These are phyloP conservation scores for Fraxinus ornus DNA, from an alignment of 305 asterid species.

Conservation along the genomic window DNA sequence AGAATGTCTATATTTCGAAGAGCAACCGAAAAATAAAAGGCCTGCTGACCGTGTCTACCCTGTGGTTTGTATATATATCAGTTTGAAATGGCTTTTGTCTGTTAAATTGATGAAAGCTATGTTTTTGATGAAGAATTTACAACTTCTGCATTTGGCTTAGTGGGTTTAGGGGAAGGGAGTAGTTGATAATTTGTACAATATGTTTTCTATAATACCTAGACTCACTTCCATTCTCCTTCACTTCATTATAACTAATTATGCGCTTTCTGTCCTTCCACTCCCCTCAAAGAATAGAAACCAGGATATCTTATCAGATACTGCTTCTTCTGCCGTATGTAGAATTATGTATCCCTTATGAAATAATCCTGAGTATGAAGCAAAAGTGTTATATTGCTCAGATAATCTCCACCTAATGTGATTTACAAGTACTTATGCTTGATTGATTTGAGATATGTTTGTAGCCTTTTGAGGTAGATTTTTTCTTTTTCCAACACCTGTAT, in stretches of 20 bases:
- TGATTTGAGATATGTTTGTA: not conserved
- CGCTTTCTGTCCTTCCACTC: not conserved
- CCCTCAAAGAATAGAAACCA: not conserved
- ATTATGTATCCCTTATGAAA: not conserved
- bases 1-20: not conserved
- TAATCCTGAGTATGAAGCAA: not conserved
- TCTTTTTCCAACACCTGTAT: not conserved
- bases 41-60: not conserved
- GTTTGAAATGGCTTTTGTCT: not conserved
- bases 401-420: not conserved
- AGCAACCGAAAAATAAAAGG: not conserved
- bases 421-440: not conserved
- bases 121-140: slow-evolving; percentile 10
- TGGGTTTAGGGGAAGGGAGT: not conserved
- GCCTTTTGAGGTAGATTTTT: not conserved
- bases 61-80: not conserved
- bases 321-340: not conserved
- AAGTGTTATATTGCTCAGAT: not conserved
- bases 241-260: not conserved
- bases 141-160: slow-evolving; percentile 8
- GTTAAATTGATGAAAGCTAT: not conserved
- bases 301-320: not conserved
- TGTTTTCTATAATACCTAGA: not conserved
- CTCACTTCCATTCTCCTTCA: not conserved
- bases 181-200: not conserved